Base-by-base conservation (phyloP, 768 basidiomycete genomes). In the Tulasnella sp. region DNA sequence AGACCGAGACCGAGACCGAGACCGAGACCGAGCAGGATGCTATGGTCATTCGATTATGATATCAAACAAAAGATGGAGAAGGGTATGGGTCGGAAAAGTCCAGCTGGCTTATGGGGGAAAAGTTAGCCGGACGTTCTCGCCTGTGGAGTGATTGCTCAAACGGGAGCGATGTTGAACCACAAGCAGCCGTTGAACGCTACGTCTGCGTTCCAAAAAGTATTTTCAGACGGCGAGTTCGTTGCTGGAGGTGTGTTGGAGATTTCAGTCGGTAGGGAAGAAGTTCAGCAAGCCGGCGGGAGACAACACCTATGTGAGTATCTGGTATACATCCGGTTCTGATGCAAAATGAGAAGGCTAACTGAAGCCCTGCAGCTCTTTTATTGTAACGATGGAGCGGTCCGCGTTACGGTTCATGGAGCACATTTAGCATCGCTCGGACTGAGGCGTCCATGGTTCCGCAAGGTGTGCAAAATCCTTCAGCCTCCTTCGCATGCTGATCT, bases 151-250 rank as follows among this genome's bases (percentile, higher is more conserved):
- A 88, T 97, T 78, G 92, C 91, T 4, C 94, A 90, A 81, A 91
- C 95, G 6, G 85, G 87, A 3, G 87, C 85, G 67, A 89, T 91
- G 88, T 86, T 95, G 19, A 80, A 87, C 1, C 91, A 91, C 1
- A 85, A 86, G 76, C 81, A 85, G 22, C 89, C 92, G 0, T 86
- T 85, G 11, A 89, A 90, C 78, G 87, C 86, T 72, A 86, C 86
- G 12, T 99, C 96, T 90, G 86, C 85, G 31, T 99, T 94, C 82
- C 92, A 97, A 81, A 96, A 95, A 84, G 88, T 97, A 25, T 97
- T 96, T 80, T 90, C 91, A 36, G 97, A 99, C 78, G 93, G 90
- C 67, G 90, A 93, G 67, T 98, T 93, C 81, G 89, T 98, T 77
- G 97, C 96, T 0, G 91, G 94, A 38, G 97, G 97, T 0, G 89